Conservation (phyloP, 2,329 filamentous ascomycete species). For the Hypoxylon sp. region DNA sequence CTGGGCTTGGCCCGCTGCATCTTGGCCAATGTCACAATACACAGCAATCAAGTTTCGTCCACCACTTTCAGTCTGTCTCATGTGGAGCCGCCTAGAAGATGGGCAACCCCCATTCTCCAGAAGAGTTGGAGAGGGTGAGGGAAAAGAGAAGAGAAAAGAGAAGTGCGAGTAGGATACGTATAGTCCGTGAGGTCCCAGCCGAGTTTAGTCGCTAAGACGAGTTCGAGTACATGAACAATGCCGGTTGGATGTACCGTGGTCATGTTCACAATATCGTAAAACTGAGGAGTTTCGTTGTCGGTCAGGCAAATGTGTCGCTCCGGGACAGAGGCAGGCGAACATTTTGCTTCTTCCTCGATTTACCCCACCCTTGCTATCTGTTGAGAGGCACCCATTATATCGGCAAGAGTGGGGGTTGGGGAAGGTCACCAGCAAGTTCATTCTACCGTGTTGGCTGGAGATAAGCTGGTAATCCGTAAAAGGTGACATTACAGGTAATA, state of each 20-base stretch:
- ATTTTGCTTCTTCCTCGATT: slow-evolving; percentile 13
- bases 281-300: background rate
- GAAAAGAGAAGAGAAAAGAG: slow-evolving; percentile 3
- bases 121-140: background rate
- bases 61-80: slow-evolving; percentile 37
- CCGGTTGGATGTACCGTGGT: background rate
- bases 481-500: slow-evolving; percentile 1
- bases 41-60: slow-evolving; percentile 26
- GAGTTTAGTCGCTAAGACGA: slow-evolving; percentile 8
- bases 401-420: slow-evolving; percentile 24
- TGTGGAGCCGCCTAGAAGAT: slow-evolving; percentile 26
- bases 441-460: slow-evolving; percentile 24
- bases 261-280: background rate
- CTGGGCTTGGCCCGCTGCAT: slow-evolving; percentile 42
- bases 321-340: slow-evolving; percentile 4
- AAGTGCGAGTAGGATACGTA: background rate
- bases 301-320: background rate
- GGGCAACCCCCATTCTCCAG: slow-evolving; percentile 34
- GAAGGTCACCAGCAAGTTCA: background rate
- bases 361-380: slow-evolving; percentile 35
- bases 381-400: slow-evolving; percentile 2
- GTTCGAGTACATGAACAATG: slow-evolving; percentile 3
- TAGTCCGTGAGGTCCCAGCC: background rate
- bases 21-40: slow-evolving; percentile 16
- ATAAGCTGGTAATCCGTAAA: slow-evolving; percentile 28